These are phyloP conservation scores for Saururus chinensis DNA, from an alignment of 164 flowering plant species.

Conservation along the genomic window DNA sequence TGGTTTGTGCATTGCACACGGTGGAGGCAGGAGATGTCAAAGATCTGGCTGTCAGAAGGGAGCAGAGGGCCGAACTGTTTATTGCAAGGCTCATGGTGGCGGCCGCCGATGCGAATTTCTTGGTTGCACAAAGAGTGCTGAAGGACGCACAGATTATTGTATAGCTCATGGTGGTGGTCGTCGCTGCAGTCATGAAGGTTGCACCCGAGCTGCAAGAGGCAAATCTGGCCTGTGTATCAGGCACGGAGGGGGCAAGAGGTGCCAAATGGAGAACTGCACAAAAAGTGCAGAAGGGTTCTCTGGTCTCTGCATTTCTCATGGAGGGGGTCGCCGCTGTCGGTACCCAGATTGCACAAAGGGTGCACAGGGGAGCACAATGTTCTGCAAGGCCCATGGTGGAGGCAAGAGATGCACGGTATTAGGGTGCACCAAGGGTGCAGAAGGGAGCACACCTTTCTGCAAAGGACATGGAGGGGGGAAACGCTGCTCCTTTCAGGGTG, in stretches of 20 bases:
- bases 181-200: slow-evolving; percentile 73
- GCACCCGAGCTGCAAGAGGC: slow-evolving; percentile 83
- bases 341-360: slow-evolving; percentile 62
- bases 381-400: slow-evolving; percentile 94
- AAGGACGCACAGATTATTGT: slow-evolving; percentile 88
- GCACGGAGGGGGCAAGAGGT: slow-evolving; percentile 98
- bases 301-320: slow-evolving; percentile 95
- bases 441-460: slow-evolving; percentile 86
- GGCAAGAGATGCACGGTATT: slow-evolving; percentile 68
- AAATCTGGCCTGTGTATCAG: slow-evolving; percentile 84
- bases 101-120: slow-evolving; percentile 82
- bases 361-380: slow-evolving; percentile 95
- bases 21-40: slow-evolving; percentile 92
- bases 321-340: slow-evolving; percentile 90
- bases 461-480: slow-evolving; percentile 99
- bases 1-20: slow-evolving; percentile 90
- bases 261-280: slow-evolving; percentile 72
- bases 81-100: slow-evolving; percentile 97
- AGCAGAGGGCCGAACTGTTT: slow-evolving; percentile 90
- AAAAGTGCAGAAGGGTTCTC: slow-evolving; percentile 92
- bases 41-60: slow-evolving; percentile 78
- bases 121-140: slow-evolving; percentile 96
- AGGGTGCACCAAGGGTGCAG: slow-evolving; percentile 93
- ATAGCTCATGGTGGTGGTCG: slow-evolving; percentile 97
- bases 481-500: slow-evolving; percentile 72